Base-by-base conservation (phyloP, 106 monocot species). In the Dioscorea alata region DNA sequence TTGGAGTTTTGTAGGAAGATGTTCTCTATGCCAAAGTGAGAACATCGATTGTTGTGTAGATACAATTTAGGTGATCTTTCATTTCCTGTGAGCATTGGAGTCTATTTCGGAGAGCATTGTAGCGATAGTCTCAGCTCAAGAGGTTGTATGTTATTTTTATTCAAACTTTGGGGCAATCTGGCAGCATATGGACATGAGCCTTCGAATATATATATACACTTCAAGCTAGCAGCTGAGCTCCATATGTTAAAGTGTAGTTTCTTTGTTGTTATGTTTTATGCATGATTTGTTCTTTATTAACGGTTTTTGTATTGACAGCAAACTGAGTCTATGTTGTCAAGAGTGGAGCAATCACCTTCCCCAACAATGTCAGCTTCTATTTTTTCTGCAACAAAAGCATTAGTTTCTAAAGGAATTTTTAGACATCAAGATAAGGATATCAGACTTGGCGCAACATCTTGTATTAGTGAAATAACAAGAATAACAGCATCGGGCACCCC, bases 21-120 rank as follows among this genome's bases (percentile, higher is more conserved):
- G 83, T 99, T 71, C 92, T 99, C 75, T 69, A 90, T 87, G 97
- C 97, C 56, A 99, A 92, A 84, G 89, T 99, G 63, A 71, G 97
- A 68, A 99, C 97, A 59, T 83, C 92, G 58, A 92, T 92, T 48
- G 83, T 99, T 52, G 97, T 83, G 78, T 79, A 82, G 50, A 23
- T 24, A 22, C 92, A 99, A 57, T 99, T 99, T 85, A 99, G 97
- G 97, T 90, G 52, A 60, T 4, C 4, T 72, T 67, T 22, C 24
- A 72, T 25, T 19, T 23, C 17, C 15, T 5, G 15, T 63, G 33
- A 12, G 18, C 53, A n/a, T 67, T 81, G 71, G 35, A 81, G 60
- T 71, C 75, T 48, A 33, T 81, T 28, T 75, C 75, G 23, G 33
- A 65, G 2, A 76, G 71, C 35, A 6, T 81, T 4, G 48, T 63